Percentiles rank a stretch among this genome's conserved stretches.
Evolutionary conservation across 2,329 filamentous ascomycete genomes (phyloP).

Genomic region (Trichocomaceae sp.): DNA sequence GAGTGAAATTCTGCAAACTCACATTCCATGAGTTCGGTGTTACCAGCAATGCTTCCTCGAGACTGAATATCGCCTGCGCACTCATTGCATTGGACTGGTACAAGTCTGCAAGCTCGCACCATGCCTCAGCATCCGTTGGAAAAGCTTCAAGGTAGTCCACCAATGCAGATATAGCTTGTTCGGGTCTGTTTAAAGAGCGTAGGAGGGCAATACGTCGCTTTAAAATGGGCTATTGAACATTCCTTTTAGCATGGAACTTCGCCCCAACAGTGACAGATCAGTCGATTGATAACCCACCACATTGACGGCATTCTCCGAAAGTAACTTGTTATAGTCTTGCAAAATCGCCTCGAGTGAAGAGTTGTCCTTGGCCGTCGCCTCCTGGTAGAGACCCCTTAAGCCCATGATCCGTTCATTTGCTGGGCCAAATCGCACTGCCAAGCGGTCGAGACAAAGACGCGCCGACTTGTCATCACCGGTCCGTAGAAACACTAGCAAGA

Average conservation of each 20-base stretch:
- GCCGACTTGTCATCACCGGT: conserved; percentile 77
- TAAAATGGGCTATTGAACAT: conserved; percentile 58
- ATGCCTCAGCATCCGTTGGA: conserved; percentile 86
- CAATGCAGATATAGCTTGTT: conserved; percentile 69
- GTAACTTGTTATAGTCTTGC: conserved; percentile 67
- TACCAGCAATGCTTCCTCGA: conserved; percentile 84
- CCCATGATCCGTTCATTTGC: conserved; percentile 83
- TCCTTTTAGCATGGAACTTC: conserved; percentile 25
- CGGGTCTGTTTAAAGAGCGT: conserved; percentile 60
- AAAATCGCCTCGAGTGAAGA: conserved; percentile 63
- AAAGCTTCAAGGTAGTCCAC: conserved; percentile 71
- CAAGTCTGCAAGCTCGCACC: conserved; percentile 83
- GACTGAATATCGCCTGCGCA: conserved; percentile 74
- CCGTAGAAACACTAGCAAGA: conserved; percentile 75
- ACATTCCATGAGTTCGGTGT: conserved; percentile 95
- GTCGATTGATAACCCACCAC: conserved; percentile 52
- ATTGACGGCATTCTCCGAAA: conserved; percentile 69
- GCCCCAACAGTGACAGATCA: neutral
- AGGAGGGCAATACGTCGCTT: conserved; percentile 80
- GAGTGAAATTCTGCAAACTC: conserved; percentile 31
- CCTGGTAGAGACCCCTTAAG: conserved; percentile 72
- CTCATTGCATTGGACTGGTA: conserved; percentile 75
- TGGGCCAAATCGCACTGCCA: conserved; percentile 73
- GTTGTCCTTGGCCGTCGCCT: conserved; percentile 66
- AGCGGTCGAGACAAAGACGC: conserved; percentile 63